These are phyloP conservation scores for Leccinum truebloodii DNA, from an alignment of 768 basidiomycete genomes.

Conservation along the genomic window DNA sequence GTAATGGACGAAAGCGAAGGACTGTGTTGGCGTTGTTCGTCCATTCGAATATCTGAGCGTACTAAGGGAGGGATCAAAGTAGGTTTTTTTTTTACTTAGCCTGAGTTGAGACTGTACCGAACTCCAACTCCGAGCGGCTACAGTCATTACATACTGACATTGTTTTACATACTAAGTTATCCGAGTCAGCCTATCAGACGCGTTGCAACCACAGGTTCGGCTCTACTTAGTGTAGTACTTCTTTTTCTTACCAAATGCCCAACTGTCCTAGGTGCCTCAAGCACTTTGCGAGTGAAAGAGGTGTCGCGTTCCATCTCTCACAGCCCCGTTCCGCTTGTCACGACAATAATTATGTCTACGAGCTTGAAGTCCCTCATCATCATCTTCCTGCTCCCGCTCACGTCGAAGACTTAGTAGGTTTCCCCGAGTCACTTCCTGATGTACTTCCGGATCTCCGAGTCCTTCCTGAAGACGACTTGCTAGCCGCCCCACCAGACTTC, in stretches of 20 bases:
- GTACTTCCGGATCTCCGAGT: not conserved
- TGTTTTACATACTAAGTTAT: too few relatives aligned
- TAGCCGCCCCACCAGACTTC: too few relatives aligned
- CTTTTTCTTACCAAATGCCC: not conserved
- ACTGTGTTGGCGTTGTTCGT: not conserved
- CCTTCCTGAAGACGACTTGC: too few relatives aligned
- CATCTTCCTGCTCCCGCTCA: not conserved
- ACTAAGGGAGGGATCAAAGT: too few relatives aligned
- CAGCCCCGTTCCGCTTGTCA: not conserved
- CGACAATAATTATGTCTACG: not conserved
- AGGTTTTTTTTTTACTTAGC: too few relatives aligned
- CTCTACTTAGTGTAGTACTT: not conserved
- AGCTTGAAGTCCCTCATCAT: not conserved
- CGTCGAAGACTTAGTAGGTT: not conserved
- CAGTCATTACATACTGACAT: too few relatives aligned
- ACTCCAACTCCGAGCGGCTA: too few relatives aligned
- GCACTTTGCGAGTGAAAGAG: not conserved
- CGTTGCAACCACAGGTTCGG: too few relatives aligned
- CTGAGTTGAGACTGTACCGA: too few relatives aligned
- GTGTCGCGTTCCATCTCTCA: not conserved
- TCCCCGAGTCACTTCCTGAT: too few relatives aligned
- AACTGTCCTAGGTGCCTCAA: slow-evolving; percentile 4
- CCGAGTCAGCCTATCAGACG: too few relatives aligned
- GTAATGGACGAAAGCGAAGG: not conserved
- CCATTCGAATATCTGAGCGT: not conserved